Percentiles rank a stretch among this genome's conserved stretches.
Conservation (phyloP, 208 protist genomes). For the Giardia muris region DNA sequence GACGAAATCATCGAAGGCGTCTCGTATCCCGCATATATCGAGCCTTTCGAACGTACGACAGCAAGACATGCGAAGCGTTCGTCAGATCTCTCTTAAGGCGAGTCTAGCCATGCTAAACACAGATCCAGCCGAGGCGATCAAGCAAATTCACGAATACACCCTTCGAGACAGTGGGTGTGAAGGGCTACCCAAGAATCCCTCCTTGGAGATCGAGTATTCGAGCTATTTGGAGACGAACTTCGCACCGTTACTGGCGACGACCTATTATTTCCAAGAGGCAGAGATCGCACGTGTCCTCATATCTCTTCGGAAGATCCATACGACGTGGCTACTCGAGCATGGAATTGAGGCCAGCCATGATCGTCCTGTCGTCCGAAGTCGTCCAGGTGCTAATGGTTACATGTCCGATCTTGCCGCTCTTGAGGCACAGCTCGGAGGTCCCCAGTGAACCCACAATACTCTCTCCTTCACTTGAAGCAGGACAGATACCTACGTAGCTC, state of each 20-base stretch:
- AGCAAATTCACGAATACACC: neutral
- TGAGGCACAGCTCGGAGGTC: too few species aligned
- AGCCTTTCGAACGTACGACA: neutral
- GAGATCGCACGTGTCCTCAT: neutral
- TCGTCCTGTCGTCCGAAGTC: too few species aligned
- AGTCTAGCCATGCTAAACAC: neutral
- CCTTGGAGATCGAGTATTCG: neutral
- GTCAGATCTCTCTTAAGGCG: neutral
- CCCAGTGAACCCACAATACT: too few species aligned
- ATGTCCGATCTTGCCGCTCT: too few species aligned
- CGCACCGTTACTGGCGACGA: neutral
- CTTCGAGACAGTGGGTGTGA: neutral
- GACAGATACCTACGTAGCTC: too few species aligned
- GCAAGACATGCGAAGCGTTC: neutral
- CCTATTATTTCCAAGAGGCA: neutral
- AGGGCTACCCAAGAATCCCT: neutral
- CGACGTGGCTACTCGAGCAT: neutral
- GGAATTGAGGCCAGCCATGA: neutral
- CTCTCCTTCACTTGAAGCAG: too few species aligned
- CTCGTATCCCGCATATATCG: neutral
- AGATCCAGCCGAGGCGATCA: neutral
- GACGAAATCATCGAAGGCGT: neutral
- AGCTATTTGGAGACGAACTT: neutral
- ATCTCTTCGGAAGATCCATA: neutral
- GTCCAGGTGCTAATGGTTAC: too few species aligned